A percentile compares a stretch with the other conserved stretches of the same genome.
Evolutionary conservation across 2,329 filamentous ascomycete genomes (phyloP).

Genomic region (Cryphonectria nitschkei): DNA sequence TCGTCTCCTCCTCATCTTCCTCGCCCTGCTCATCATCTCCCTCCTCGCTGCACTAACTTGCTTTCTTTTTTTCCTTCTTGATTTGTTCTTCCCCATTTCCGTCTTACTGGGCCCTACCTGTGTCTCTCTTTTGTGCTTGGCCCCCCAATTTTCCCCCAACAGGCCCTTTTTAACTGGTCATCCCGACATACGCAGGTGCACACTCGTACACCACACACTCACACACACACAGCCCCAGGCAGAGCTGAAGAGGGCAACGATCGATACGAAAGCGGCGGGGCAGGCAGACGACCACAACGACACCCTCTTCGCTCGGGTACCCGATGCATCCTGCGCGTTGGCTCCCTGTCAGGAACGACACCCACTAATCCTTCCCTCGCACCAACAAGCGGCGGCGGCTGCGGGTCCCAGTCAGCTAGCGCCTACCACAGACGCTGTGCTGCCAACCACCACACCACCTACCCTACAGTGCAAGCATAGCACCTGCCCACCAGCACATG

Average conservation of each 20-base stretch:
- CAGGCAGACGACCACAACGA: slow-evolving; percentile 3
- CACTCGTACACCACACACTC: not conserved
- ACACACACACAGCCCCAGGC: not conserved
- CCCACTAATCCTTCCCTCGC: not conserved
- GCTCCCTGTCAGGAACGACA: slow-evolving; percentile 5
- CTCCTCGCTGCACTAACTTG: not conserved
- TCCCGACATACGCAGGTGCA: not conserved
- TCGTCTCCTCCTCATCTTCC: not conserved
- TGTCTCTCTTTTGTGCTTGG: not conserved
- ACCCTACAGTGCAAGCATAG: not conserved
- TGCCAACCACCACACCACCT: slow-evolving; percentile 2
- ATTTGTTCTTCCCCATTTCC: not conserved
- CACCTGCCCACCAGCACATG: not conserved
- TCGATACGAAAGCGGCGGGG: not conserved
- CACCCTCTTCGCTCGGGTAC: slow-evolving; percentile 4
- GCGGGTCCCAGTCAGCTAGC: slow-evolving; percentile 2
- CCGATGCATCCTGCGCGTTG: slow-evolving; percentile 2
- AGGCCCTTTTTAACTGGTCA: not conserved
- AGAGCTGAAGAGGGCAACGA: not conserved
- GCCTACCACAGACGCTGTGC: not conserved
- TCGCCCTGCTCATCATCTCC: not conserved
- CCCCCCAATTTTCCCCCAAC: not conserved
- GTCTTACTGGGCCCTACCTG: not conserved
- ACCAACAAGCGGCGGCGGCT: not conserved
- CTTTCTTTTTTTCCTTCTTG: not conserved